Base-by-base conservation (phyloP, 2,329 filamentous ascomycete species). In the Alternaria ventricosa region DNA sequence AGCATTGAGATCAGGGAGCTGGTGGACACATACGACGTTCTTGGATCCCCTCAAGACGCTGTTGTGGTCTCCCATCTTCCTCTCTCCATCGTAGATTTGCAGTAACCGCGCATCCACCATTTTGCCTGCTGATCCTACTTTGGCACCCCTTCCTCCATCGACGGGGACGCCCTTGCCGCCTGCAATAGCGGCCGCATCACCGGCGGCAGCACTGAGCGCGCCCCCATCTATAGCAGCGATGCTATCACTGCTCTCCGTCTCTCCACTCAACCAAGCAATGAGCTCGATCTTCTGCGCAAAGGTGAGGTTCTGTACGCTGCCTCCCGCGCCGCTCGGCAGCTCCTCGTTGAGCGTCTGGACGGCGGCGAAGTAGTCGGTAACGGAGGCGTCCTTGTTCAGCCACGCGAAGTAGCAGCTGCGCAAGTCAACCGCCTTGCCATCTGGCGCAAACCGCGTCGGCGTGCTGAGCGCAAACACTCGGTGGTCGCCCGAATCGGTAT, bases 391-490 rank as follows among this genome's bases (percentile, higher is more conserved):
- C 80, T 94, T 93, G 82, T 97, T 96, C 75, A 92, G 86, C 93
- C 94, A 99, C 60, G 94, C 94, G 78, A 98, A 97, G 84, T 95
- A 97, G 81, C 97, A 95, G 79, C 92, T 96, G 77, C 96, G 93
- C 71, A 99, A 85, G 78, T 97, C 93, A 74, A 97, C 90, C 5
- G 91, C 86, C 60, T 86, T 84, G 72, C 87, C 75, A 33, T 81
- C 81, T 20, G 93, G 94, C 64, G 92, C 87, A 84, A 98, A 98
- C 73, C 96, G 93, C 70, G 96, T 99, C 10, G 90, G 86, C 13
- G 87, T 86, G 55, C 88, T 89, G 69, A 97, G 87, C 1, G 90
- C 85, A 62, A 96, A 86, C 6, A 89, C 85, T 59, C 87, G 86
- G 65, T 87, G 86, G 27, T 65, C 57, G 83, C 78, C 54, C 87